Evolutionary conservation across 176 grass and related monocot genomes (phyloP), one percentile per base, ranked within the genome.

Genomic region (Aegilops sharonensis): DNA sequence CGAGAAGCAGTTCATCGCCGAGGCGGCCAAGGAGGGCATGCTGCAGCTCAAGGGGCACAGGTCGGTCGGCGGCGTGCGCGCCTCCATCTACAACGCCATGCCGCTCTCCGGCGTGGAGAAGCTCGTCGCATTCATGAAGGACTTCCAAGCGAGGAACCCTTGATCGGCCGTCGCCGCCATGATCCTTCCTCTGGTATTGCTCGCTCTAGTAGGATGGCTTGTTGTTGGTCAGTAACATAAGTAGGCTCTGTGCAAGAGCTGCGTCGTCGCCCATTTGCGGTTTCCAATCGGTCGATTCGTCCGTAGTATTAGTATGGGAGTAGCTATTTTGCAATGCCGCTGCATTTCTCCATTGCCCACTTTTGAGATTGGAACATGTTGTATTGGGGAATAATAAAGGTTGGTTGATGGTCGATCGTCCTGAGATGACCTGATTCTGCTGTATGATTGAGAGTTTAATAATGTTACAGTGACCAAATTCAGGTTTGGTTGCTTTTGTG

Each of bases 61-160:
- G 40, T 99, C 97, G 0, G 97, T 99, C 0, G 97, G 97, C 1
- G 97, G 97, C 1, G 86, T 99, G 32, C 92, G 97, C 0, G 94
- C 97, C 17, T 99, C 97, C 74, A 96, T 99, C 67, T 99, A 99
- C 88, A 99, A 99, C 31, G 97, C 97, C 45, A 99, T 99, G 97
- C 94, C 92, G 9, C 90, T 94, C 18, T 85, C 94, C 0, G 93
- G 97, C 1, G 92, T 98, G 3, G 89, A 98, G 91, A 99, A 96
- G 77, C 93, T 99, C 68, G 92, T 96, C 63, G 88, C 97, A 0
- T 99, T 99, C 85, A 99, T 96, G 94, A 96, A 99, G 90, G 89
- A 99, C 48, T 99, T 99, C 92, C 97, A 99, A 88, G 90, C 89
- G 12, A 99, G 90, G 87, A 86, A 99, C 84, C 90, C 94, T 78